These are phyloP conservation scores for Ophiostoma angusticollis DNA, from an alignment of 2,329 filamentous ascomycete species.

Conservation along the genomic window DNA sequence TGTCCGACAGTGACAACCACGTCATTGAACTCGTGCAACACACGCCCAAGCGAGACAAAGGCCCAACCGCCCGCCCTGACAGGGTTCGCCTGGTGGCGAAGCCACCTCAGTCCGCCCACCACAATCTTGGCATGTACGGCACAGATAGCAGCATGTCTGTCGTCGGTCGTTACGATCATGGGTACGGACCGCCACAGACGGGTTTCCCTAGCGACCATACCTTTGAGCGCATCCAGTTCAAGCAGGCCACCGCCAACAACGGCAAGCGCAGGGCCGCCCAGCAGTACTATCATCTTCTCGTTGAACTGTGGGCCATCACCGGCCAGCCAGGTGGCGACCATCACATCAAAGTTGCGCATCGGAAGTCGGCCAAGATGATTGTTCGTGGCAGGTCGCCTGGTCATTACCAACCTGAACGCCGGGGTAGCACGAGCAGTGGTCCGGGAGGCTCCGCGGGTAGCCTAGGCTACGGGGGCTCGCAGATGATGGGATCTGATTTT, in stretches of 20 bases:
- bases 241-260: conserved; percentile 87
- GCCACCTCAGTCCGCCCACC: conserved; percentile 38
- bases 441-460: conserved; percentile 50
- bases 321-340: conserved; percentile 31
- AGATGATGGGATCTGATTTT: conserved; percentile 28
- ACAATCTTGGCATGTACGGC: conserved; percentile 32
- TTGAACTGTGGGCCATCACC: conserved; percentile 67
- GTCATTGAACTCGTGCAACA: conserved; percentile 77
- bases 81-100: conserved; percentile 55
- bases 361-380: conserved; percentile 69
- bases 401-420: conserved; percentile 61
- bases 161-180: conserved; percentile 28
- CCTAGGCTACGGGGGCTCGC: conserved; percentile 32
- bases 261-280: conserved; percentile 81
- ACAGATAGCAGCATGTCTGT: conserved; percentile 7
- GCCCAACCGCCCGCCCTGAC: conserved; percentile 62
- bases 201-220: conserved; percentile 41
- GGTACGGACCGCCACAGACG: conserved; percentile 25
- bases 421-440: conserved; percentile 57
- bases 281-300: conserved; percentile 83
- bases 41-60: conserved; percentile 83
- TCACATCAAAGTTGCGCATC: conserved; percentile 58
- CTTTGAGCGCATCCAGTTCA: conserved; percentile 90
- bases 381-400: conserved; percentile 75
- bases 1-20: conserved; percentile 64